Evolutionary conservation across 148 eudicot species (phyloP).

Genomic region (Silene conica): DNA sequence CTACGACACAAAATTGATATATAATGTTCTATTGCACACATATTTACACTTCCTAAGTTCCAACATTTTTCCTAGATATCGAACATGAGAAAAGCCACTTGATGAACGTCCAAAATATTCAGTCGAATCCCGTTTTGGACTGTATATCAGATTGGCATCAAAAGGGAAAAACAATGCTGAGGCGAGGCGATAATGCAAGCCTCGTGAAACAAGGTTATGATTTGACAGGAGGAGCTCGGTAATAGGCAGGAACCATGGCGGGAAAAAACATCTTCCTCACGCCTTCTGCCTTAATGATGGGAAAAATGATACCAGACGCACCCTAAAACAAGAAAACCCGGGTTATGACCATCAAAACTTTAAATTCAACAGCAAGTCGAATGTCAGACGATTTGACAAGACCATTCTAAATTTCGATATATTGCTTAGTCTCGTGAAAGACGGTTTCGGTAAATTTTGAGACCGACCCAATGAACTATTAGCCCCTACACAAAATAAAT

Average conservation of each 20-base stretch:
- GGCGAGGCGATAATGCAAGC: no score
- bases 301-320: slow-evolving; percentile 86
- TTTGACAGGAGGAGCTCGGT: slow-evolving; percentile 63
- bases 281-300: slow-evolving; percentile 91
- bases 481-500: no score
- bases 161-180: no score
- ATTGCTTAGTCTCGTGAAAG: no score
- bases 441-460: no score
- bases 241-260: slow-evolving; percentile 84
- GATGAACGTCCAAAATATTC: background rate
- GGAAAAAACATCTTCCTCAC: slow-evolving; percentile 93
- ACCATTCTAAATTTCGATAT: no score
- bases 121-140: background rate
- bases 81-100: background rate
- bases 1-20: background rate
- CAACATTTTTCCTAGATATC: background rate
- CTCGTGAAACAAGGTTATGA: background rate
- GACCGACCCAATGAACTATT: no score
- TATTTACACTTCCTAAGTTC: slow-evolving; percentile 5
- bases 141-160: background rate
- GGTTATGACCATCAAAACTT: background rate
- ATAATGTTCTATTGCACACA: background rate
- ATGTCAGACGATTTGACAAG: no score
- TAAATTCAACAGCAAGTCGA: background rate
- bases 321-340: slow-evolving; percentile 34